Base-by-base conservation (phyloP, 345 rosid genomes). In the Eucalyptus albens region DNA sequence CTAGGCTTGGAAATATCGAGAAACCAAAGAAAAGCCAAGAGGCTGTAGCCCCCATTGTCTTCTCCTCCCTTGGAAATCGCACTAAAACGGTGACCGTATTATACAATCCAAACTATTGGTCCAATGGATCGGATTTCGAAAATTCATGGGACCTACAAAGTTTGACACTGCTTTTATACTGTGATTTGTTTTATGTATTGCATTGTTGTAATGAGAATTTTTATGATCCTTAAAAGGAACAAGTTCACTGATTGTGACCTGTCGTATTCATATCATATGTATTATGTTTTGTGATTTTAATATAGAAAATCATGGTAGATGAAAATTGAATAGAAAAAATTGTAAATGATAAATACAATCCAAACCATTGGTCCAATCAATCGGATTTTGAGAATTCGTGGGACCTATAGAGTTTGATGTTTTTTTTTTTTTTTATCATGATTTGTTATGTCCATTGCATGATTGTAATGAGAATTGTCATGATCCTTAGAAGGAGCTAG, bases 201-300 rank as follows among this genome's bases (percentile, higher is more conserved):
- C 45, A 21, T 42, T 11, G 1, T 77, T 37, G 7, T 72, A 9
- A 62, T 5, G 40, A n/a, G 11, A 33, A 67, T 67, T 15, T 67
- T 33, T 67, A 67, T 15, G 11, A 33, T 31, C 22, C 11, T 67
- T 67, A 33, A 33, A 31, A 31, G 22, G 3, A 67, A 11, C 3
- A 8, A 67, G 40, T 8, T 16, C 6, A 53, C 2, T 0, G 11
- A 4, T 67, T 17, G 22, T 8, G 40, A 67, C 40, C 0, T 0
- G 22, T 15, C 21, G 22, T 8, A 17, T 15, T 31, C 12, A 16
- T 2, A 33, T 8, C 2, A 4, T 29, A n/a, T 7, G 5, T n/a
- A 15, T 65, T 65, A 4, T 15, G 37, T 31, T 53, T 53, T 53
- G 4, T 53, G 10, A 0, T 53, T 53, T 19, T 53, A 4, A 19